Percentiles rank a stretch among this genome's conserved stretches.
phyloP scores from a whole-genome alignment of 73 alveolate species.

The Paramecium octaurelia region DNA sequence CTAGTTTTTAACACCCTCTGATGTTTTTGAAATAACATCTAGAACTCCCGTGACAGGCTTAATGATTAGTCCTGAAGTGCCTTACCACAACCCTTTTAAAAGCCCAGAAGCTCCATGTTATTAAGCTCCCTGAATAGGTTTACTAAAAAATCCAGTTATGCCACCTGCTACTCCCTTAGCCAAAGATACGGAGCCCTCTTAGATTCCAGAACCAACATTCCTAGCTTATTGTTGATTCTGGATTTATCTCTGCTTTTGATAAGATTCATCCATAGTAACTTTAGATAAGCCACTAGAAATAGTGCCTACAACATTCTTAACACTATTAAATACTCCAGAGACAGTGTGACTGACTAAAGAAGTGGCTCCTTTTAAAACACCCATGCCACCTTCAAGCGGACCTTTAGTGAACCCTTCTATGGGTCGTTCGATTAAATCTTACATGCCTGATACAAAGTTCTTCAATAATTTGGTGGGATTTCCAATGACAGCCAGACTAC shows the following conservation, averaged over 20 bases:
- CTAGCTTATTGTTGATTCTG: conserved; percentile 86
- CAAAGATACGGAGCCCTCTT: conserved; percentile 79
- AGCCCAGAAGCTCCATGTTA: conserved; percentile 84
- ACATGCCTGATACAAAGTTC: conserved; percentile 91
- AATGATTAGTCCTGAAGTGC: conserved; percentile 87
- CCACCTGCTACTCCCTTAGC: conserved; percentile 79
- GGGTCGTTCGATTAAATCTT: conserved; percentile 95
- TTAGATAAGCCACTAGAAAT: conserved; percentile 88
- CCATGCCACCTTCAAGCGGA: conserved; percentile 91
- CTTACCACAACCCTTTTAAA: conserved; percentile 84
- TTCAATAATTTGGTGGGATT: conserved; percentile 88
- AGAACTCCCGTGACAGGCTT: conserved; percentile 89
- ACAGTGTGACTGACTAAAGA: conserved; percentile 93
- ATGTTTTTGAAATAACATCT: conserved; percentile 89
- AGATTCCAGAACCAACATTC: conserved; percentile 91
- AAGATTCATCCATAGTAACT: conserved; percentile 93
- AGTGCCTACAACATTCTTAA: conserved; percentile 84
- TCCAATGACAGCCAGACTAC: conserved; percentile 92
- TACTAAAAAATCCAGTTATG: conserved; percentile 82
- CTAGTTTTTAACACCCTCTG: conserved; percentile 96
- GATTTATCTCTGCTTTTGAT: conserved; percentile 83
- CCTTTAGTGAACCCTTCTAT: conserved; percentile 93
- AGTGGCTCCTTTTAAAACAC: conserved; percentile 91
- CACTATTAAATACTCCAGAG: conserved; percentile 94
- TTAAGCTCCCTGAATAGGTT: conserved; percentile 88